Base-by-base conservation (phyloP, 108 stramenopile species). In the Parietichytrium sp. region DNA sequence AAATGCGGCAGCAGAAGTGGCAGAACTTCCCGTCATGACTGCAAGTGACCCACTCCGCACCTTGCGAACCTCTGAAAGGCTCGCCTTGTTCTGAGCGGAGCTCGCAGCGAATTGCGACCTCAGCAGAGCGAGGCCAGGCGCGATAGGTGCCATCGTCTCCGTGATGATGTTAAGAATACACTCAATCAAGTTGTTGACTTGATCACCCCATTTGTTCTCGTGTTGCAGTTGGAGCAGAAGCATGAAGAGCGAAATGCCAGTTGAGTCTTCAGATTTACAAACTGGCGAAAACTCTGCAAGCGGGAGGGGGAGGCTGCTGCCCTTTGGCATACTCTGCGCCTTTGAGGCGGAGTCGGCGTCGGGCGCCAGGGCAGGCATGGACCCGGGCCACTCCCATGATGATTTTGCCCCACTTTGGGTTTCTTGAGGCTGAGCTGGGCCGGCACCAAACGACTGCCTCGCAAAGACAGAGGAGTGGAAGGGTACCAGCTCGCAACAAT, bases 401-500 rank as follows among this genome's bases (percentile, higher is more conserved):
- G n/a, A n/a, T n/a, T n/a, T n/a, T n/a, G n/a, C n/a, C n/a, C n/a
- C n/a, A n/a, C n/a, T n/a, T n/a, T n/a, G n/a, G n/a, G n/a, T n/a
- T n/a, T 33, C 61, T 42, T 42, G 45, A 6, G 15, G 61, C 45
- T 6, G 61, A 72, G 6, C 45, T 72, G 10, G 12, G 27, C 27
- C 12, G 52, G 1, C 1, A 8, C n/a, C 52, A 13, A 53, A 3
- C 27, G 12, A n/a, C 52, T 7, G 8, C 18, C 52, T 23, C 52
- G 20, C 52, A n/a, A 29, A 27, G 12, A 29, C 25, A 7, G 52
- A 53, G 20, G 52, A 23, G 18, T 53, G 27, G 45, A 72, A 42
- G 6, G 61, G 61, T 8, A 72, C 61, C 16, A 72, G 61, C 33
- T 72, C 61, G 42, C 61, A 72, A 6, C 38, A 33, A 25, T 72